Evolutionary conservation across 2,329 filamentous ascomycete genomes (phyloP), one percentile per base, ranked within the genome.

Genomic region (Truncatella angustata): DNA sequence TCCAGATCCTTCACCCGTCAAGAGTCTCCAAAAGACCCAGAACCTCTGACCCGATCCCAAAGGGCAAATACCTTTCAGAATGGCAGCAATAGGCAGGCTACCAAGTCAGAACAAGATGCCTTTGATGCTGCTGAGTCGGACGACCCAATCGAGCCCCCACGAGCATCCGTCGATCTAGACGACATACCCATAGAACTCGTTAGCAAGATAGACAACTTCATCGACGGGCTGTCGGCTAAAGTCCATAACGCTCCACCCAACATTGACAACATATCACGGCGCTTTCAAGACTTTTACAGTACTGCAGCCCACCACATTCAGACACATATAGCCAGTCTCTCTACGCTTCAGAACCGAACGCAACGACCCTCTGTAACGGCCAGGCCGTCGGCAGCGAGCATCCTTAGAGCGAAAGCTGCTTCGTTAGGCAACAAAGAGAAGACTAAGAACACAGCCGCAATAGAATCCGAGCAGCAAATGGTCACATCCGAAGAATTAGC

Each of bases 241-340:
- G 87, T 95, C 28, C 89, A 97, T 63, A 83, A 89, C 2, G 86
- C 85, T 4, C 94, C 94, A 4, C 86, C 94, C 1, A 89, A 83
- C 42, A 88, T 95, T 64, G 91, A 96, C 44, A 86, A 82, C 56
- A 79, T 97, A 14, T 88, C 91, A 7, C 80, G 83, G n/a, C 79
- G 94, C 49, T 97, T 97, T 66, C 94, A 99, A 70, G 91, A 96
- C 52, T 99, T 97, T 69, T 99, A 99, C 66, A 75, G 81, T 37
- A 81, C 86, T 52, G 90, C 92, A 20, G 87, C 91, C 10, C 80
- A 85, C 2, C 90, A 94, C 61, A 92, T 97, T 54, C 82, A 84
- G 49, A 96, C 91, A 1, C 92, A 97, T 67, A 90, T 97, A 58
- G 88, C 87, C 32, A 84, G 87, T 2, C 77, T 97, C 12, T 87